phyloP scores from a whole-genome alignment of 2,329 filamentous ascomycete species.

The Claviceps humidiphila region DNA sequence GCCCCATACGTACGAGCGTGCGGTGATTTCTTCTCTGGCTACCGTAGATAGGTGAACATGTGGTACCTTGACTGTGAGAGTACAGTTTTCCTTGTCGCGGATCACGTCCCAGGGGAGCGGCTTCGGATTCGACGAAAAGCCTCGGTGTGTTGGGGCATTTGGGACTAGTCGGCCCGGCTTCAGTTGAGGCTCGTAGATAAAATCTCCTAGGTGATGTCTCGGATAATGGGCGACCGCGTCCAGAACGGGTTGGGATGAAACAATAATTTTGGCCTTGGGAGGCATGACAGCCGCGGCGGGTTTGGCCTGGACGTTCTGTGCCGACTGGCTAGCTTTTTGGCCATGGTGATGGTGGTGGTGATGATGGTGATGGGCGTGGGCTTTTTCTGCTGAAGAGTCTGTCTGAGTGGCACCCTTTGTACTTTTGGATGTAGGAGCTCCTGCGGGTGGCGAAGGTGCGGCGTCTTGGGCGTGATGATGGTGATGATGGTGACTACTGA shows the following conservation, averaged over 20 bases:
- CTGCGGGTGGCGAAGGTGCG: conserved; percentile 27
- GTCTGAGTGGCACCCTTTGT: conserved; percentile 32
- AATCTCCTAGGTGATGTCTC: conserved; percentile 71
- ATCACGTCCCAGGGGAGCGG: conserved; percentile 64
- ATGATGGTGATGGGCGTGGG: conserved; percentile 21
- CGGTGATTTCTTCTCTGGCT: conserved; percentile 71
- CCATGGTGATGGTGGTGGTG: conserved; percentile 37
- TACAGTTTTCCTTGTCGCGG: conserved; percentile 72
- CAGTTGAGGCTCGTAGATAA: conserved; percentile 63
- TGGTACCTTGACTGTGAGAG: conserved; percentile 76
- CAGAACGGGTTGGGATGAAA: conserved; percentile 58
- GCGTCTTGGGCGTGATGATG: conserved; percentile 41
- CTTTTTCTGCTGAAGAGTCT: conserved; percentile 33
- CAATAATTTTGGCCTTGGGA: conserved; percentile 49
- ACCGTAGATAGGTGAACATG: conserved; percentile 57
- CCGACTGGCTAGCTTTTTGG: conserved; percentile 18
- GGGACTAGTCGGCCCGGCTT: conserved; percentile 35
- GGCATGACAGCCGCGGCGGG: conserved; percentile 23
- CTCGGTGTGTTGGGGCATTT: conserved; percentile 24
- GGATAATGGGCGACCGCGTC: conserved; percentile 58
- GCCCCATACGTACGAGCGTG: conserved; percentile 74
- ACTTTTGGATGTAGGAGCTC: conserved; percentile 33
- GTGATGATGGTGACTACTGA: conserved; percentile 38
- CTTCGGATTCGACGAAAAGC: conserved; percentile 45
- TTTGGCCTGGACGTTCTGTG: conserved; percentile 14